Base-by-base conservation (phyloP, 2,329 filamentous ascomycete species). In the Bipolaris zeicola region DNA sequence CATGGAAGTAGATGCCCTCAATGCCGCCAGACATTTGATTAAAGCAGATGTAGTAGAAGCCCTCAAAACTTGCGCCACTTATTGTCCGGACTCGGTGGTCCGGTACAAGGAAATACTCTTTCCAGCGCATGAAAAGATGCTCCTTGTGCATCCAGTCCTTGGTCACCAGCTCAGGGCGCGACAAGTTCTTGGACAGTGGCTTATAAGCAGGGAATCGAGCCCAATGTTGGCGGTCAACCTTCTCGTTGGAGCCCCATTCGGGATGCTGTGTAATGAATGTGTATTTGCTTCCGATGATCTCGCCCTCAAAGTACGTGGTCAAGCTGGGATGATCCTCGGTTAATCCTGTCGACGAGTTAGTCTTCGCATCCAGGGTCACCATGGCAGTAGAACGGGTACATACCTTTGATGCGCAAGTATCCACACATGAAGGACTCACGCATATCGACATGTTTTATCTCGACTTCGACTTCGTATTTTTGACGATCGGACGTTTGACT, bases 21-120 rank as follows among this genome's bases (percentile, higher is more conserved):
- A 99, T 90, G 62, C 85, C 88, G 6, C 94, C 95, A 62, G 88
- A 85, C 46, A 92, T 81, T 77, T 98, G 94, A 76, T 98, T 96
- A 80, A 98, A 98, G 79, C 93, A 97, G 65, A 99, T 98, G 72
- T 99, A 99, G 76, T 98, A 99, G 75, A 99, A 99, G 0, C 95
- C 95, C 73, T 99, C 95, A 58, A 98, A 99, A 71, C 94, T 98
- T 6, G 95, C 95, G 16, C 95, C 95, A 33, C 87, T 90, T 60
- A 99, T 96, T 10, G 91, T 96, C 59, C 89, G 86, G 18, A 98
- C 92, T 14, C 91, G 86, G 75, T 99, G 95, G 70, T 99, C 93
- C 1, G 95, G 95, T 0, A 99, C 95, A 0, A 99, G 81, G 70
- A 99, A 99, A 69, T 96, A 92, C 73, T 99, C 95, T 77, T 99